These are phyloP conservation scores for Phlegmacium glaucopus DNA, from an alignment of 768 basidiomycete species.

Conservation along the genomic window DNA sequence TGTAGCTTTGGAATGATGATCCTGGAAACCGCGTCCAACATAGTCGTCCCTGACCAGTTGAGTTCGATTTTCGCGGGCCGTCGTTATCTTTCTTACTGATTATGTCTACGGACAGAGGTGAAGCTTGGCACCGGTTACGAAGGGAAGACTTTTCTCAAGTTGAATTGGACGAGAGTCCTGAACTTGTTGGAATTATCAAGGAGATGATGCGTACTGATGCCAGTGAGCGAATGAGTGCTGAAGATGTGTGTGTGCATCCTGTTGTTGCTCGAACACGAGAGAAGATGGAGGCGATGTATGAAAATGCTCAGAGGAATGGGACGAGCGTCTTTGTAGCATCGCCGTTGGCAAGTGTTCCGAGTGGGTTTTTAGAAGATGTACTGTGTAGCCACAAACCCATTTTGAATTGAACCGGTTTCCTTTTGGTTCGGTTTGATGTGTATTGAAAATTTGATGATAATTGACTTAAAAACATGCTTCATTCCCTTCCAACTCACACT, in stretches of 20 bases:
- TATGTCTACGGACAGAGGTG: constrained; percentile 56
- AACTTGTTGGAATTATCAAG: constrained; percentile 64
- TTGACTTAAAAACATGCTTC: constrained; percentile 20
- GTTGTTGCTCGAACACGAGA: constrained; percentile 61
- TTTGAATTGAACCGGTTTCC: constrained; percentile 22
- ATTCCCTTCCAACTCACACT: constrained; percentile 29
- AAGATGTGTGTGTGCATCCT: constrained; percentile 55
- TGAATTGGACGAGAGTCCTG: constrained; percentile 60
- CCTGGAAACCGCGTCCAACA: constrained; percentile 93
- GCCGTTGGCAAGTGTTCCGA: constrained; percentile 55
- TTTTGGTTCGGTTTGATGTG: constrained; percentile 18
- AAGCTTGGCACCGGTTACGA: constrained; percentile 91
- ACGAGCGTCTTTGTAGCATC: constrained; percentile 51
- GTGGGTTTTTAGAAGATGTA: constrained; percentile 63
- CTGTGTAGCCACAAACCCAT: constrained; percentile 11
- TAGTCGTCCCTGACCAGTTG: constrained; percentile 94
- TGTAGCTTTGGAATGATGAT: constrained; percentile 91
- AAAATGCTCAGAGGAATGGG: constrained; percentile 30
- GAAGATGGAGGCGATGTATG: constrained; percentile 55
- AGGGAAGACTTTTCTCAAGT: constrained; percentile 89
- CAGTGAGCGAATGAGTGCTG: constrained; percentile 49
- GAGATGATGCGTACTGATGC: constrained; percentile 80
- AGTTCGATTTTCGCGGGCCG: constrained; percentile 34
- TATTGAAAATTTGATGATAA: background rate
- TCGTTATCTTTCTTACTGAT: constrained; percentile 20